Evolutionary conservation across 2,329 filamentous ascomycete species (phyloP), one percentile per base, ranked within the genome.

Genomic region (Diplodia mutila): DNA sequence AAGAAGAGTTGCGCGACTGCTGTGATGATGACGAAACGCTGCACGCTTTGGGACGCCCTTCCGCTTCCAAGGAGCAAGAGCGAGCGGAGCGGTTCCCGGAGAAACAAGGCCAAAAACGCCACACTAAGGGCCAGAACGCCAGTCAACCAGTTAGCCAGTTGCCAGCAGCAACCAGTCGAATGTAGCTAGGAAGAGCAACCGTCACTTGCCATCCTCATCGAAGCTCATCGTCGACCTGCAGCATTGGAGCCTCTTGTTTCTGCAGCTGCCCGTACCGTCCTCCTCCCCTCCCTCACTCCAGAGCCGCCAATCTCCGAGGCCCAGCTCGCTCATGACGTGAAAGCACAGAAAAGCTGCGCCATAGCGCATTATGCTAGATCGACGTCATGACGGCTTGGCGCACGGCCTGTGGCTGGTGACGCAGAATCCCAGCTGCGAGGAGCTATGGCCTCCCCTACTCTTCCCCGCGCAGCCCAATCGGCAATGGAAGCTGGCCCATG

Each of bases 381-480:
- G 27, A 49, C 59, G 59, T 63, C 59, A 63, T 63, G 59, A 61
- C n/a, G 27, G 59, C 59, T 63, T 63, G 59, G 59, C 55, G 55
- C 34, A 11, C 21, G 32, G 6, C 16, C 46, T 51, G 46, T 46
- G 37, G 46, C 59, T 51, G 42, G 42, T 32, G 27, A 14, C 21
- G 32, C 32, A 39, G 29, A 7, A 34, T 4, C n/a, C 51, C n/a
- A 34, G 27, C 27, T 32, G 27, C 27, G 29, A n/a, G 57, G 42
- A 61, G 57, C 57, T 61, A 61, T 63, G 42, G n/a, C 59, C 59
- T 18, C 18, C n/a, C 21, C 16, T 34, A n/a, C 52, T 32, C 52
- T 32, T 32, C 53, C 49, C 49, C 29, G 25, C 39, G 8, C 37
- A 32, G 29, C 27, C 57, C 57, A 61, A 61, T 61, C 57, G 57